phyloP scores from a whole-genome alignment of 176 grass and related monocot species.

The Triticum monococcum region DNA sequence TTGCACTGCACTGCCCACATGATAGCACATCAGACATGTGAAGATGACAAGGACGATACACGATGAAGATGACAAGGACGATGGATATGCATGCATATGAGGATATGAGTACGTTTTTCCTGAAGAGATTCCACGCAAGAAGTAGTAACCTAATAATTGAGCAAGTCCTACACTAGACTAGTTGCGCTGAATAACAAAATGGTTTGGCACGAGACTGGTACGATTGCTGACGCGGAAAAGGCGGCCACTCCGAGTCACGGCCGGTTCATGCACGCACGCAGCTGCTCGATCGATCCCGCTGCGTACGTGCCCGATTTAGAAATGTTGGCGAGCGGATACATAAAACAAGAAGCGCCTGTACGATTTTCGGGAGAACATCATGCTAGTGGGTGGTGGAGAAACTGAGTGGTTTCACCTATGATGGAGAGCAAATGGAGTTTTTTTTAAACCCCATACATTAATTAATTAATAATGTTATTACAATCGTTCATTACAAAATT shows the following conservation, averaged over 20 bases:
- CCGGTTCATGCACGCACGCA: constrained; percentile 14
- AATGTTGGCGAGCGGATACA: not conserved
- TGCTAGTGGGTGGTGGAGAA: not conserved
- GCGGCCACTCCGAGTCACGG: constrained; percentile 28
- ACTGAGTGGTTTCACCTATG: not conserved
- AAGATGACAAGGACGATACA: too few species aligned
- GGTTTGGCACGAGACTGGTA: constrained; percentile 13
- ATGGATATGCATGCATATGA: not conserved
- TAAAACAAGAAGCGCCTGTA: not conserved
- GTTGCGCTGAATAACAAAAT: not conserved
- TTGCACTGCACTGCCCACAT: not conserved
- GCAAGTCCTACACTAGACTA: not conserved
- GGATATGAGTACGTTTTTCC: not conserved
- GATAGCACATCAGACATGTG: not conserved
- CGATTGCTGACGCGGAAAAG: constrained; percentile 30
- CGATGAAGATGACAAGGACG: too few species aligned
- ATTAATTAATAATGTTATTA: too few species aligned
- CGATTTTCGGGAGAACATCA: not conserved
- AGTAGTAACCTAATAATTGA: not conserved
- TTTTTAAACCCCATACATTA: too few species aligned
- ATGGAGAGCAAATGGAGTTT: too few species aligned
- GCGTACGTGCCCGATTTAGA: not conserved
- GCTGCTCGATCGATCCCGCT: not conserved
- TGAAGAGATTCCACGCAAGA: constrained; percentile 11
- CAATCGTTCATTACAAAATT: too few species aligned